Base-by-base conservation (phyloP, 2,329 filamentous ascomycete species). In the Thielaviopsis ethacetica region DNA sequence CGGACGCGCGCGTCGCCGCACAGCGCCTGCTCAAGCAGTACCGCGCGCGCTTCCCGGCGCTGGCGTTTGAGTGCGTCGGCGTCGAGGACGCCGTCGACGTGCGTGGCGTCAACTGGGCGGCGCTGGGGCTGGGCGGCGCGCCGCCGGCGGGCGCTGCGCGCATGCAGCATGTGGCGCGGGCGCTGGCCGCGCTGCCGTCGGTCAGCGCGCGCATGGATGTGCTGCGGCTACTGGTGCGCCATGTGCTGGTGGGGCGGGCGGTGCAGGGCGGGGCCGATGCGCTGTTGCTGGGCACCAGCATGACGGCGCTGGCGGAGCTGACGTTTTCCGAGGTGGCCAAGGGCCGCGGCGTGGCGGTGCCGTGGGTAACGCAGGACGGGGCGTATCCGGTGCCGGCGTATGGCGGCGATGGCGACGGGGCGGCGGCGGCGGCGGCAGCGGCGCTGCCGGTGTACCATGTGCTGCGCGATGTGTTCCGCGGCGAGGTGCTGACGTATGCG, bases 251-350 rank as follows among this genome's bases (percentile, higher is more conserved):
- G 56, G 73, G 80, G 52, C 73, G 81, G 52, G 86, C 87, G 10
- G 76, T 79, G 62, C 69, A 73, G 17, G 71, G 77, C 27, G 71
- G 67, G 13, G 93, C 84, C 68, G 80, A 85, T 63, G 83, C 82
- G 13, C 77, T 97, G 50, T 71, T 97, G 1, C 85, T 93, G 70
- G 91, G 88, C 22, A 84, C 91, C 71, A 94, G 83, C 64, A 95
- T 93, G 21, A 96, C 90, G 5, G 81, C 84, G 17, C 81, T 98
- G 30, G 91, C 93, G 3, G 88, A 91, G 64, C 83, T 88, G 66
- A 88, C 89, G 0, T 80, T 98, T 15, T 78, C 88, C 6, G 88
- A 93, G 71, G 90, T 91, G 2, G 90, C 91, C 24, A 96, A 95
- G 71, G 93, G 93, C 1, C 80, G 91, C 54, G 93, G 91, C 0